Base-by-base conservation (phyloP, 345 rosid species). In the Citrus medica region DNA sequence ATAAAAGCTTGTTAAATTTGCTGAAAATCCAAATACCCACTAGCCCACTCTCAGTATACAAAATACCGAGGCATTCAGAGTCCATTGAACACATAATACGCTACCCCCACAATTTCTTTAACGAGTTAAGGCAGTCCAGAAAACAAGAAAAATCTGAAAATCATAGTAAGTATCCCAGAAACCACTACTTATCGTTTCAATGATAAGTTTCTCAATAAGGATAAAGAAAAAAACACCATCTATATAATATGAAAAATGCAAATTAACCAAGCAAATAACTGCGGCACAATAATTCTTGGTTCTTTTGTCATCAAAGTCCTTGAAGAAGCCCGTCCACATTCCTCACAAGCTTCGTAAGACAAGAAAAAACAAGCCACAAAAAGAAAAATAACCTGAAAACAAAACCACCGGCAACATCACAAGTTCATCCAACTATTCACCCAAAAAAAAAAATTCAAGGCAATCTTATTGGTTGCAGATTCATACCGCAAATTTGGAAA, bases 401-500 rank as follows among this genome's bases (percentile, higher is more conserved):
- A 81, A 60, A 58, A 73, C 58, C 14, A 55, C 16, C 40, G 33
- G 17, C 65, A 32, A 38, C 63, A 28, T 79, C 75, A 81, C 66
- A 55, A 22, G 33, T 33, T 32, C 64, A 33, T 53, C 4, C 37
- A 1, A 40, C 4, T 2, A 56, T 22, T 22, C 24, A 65, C 38
- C 17, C 70, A 14, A 9, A 5, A 71, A 65, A 9, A 5, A 67
- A 65, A 53, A 14, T 40, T 16, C 14, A 62, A 51, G 14, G 38
- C n/a, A 67, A 55, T 14, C 33, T 64, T 37, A 32, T 9, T n/a
- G 7, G 53, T 33, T 33, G 27, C 1, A 35, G 61, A 59, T 59
- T 67, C 89, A 72, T 88, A 91, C 93, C 93, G 76, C 87, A 87
- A 81, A 82, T 78, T 78, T 72, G 83, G 85, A 90, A 84, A 86